A percentile compares a stretch with the other conserved stretches of the same genome.
Evolutionary conservation across 768 basidiomycete species (phyloP).

Genomic region (Termitomyces heimii): DNA sequence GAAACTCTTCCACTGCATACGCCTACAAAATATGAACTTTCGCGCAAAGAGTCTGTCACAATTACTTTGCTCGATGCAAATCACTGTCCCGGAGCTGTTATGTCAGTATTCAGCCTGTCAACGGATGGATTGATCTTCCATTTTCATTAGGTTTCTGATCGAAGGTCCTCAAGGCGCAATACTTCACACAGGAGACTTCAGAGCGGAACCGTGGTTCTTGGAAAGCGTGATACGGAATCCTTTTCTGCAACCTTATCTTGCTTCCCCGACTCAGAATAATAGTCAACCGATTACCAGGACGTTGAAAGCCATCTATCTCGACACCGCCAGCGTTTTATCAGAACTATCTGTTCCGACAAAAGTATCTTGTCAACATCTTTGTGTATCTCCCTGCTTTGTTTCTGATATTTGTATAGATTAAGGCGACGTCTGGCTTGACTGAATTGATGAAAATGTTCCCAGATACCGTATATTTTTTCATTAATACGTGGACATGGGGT

Average conservation of each 20-base stretch:
- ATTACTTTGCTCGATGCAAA: constrained; percentile 88
- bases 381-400: not conserved
- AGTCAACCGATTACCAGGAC: constrained; percentile 27
- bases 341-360: constrained; percentile 52
- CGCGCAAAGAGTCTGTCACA: constrained; percentile 49
- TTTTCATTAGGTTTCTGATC: constrained; percentile 65
- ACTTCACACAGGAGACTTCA: constrained; percentile 91
- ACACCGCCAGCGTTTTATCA: constrained; percentile 66
- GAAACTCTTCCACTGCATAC: constrained; percentile 53
- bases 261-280: constrained; percentile 14
- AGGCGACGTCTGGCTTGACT: constrained; percentile 62
- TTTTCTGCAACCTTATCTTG: constrained; percentile 65
- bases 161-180: constrained; percentile 65
- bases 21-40: constrained; percentile 58
- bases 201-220: constrained; percentile 81
- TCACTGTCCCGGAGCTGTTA: constrained; percentile 92
- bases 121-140: not conserved
- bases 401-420: constrained; percentile 34
- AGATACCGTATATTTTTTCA: constrained; percentile 65
- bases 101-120: constrained; percentile 43
- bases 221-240: constrained; percentile 64
- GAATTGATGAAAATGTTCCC: constrained; percentile 69
- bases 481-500: constrained; percentile 96
- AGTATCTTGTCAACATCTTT: constrained; percentile 23
- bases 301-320: constrained; percentile 77